Evolutionary conservation across 2,329 filamentous ascomycete genomes (phyloP), one percentile per base, ranked within the genome.

Genomic region (Verruconis gallopava): DNA sequence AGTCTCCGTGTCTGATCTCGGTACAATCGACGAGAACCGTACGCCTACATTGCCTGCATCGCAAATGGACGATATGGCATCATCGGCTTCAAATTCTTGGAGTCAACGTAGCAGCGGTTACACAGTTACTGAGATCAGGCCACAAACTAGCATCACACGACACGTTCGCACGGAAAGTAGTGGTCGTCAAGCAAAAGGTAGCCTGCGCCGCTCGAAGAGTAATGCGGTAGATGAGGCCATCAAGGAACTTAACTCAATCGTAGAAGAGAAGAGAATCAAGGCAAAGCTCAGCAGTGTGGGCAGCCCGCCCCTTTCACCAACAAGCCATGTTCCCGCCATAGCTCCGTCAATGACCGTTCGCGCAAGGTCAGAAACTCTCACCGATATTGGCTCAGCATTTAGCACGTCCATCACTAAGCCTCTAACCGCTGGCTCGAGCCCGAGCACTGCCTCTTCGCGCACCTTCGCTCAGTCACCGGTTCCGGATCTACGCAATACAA

Each of bases 201-300:
- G 33, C 34, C 12, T 43, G 9, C 33, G 41, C 6, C 41, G 41
- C 14, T 38, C 34, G 4, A 37, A 43, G 19, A 38, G 14, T 32
- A 32, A 40, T 9, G 25, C 36, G 12, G 53, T 68, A 5, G 66
- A 69, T 22, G 58, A 61, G 25, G 66, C 64, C 12, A 64, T 68
- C 40, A 56, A 63, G 3, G 65, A 68, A 49, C 58, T 68, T 43
- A 67, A 69, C 51, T 67, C 62, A 17, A 68, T 68, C 40, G 60
- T 68, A 38, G 64, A 68, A 49, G 64, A 68, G 48, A 59, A 59
- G 30, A 14, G 44, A 9, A 32, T 38, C 13, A 34, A 19, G 21
- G 38, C 45, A 4, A 19, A 28, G 11, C 40, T 25, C 22, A 30
- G 19, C 28, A 22, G 21, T 30, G 4, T 21, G 6, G 30, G 22